Evolutionary conservation across 345 rosid species (phyloP).

Genomic region (Brassica juncea): DNA sequence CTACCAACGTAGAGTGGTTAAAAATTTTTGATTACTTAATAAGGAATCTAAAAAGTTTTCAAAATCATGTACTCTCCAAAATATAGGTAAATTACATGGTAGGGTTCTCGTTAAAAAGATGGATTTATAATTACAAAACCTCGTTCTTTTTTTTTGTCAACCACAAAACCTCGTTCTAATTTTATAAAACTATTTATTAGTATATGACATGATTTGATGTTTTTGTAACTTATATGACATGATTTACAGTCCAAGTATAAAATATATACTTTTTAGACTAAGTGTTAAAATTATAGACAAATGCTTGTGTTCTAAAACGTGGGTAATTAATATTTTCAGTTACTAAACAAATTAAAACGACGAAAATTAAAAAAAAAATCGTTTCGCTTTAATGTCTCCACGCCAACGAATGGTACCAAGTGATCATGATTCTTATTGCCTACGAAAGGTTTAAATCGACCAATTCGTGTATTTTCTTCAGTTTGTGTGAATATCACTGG

Average conservation of each 20-base stretch:
- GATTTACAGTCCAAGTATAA: neutral
- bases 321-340: neutral
- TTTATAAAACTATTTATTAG: neutral
- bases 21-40: neutral
- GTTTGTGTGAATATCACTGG: neutral
- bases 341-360: neutral
- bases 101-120: neutral
- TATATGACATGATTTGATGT: neutral
- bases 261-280: neutral
- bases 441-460: neutral
- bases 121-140: neutral
- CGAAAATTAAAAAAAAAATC: neutral
- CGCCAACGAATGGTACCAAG: neutral
- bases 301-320: neutral
- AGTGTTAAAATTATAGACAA: neutral
- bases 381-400: neutral
- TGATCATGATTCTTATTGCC: neutral
- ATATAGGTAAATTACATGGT: neutral
- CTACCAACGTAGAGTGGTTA: neutral
- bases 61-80: neutral
- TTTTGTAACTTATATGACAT: neutral
- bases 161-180: neutral
- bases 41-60: neutral
- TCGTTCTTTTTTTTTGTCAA: too few relatives aligned
- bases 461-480: slow-evolving; percentile 6